phyloP scores from a whole-genome alignment of 257 asterid species.

The Mentha longifolia region DNA sequence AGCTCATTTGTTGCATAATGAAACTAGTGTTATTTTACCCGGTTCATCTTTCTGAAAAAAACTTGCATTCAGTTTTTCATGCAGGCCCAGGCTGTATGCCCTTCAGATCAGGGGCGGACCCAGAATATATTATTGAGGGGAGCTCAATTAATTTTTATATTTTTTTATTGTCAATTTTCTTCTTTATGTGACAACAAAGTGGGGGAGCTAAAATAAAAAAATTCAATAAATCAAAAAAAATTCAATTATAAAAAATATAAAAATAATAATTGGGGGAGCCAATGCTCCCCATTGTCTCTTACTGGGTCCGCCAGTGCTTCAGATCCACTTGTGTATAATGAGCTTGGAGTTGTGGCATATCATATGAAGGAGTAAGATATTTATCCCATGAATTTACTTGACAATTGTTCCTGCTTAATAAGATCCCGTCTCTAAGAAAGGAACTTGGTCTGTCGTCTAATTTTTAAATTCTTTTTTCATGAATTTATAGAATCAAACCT shows the following conservation, averaged over 20 bases:
- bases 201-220: no score
- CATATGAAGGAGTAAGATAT: slow-evolving; percentile 95
- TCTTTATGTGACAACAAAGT: no score
- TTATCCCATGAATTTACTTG: slow-evolving; percentile 24
- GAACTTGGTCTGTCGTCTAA: neutral
- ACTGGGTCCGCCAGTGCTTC: no score
- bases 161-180: no score
- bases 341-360: slow-evolving; percentile 97
- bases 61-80: slow-evolving; percentile 74
- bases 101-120: no score
- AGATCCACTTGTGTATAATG: slow-evolving; percentile 97
- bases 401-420: slow-evolving; percentile 4
- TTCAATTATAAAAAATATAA: no score
- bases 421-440: slow-evolving; percentile 7
- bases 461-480: neutral
- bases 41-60: slow-evolving; percentile 32
- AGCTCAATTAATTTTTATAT: no score
- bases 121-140: no score
- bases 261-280: no score
- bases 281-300: no score
- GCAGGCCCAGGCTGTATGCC: slow-evolving; percentile 92
- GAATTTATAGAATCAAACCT: neutral
- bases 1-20: slow-evolving; percentile 22
- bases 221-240: no score
- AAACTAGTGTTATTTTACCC: slow-evolving; percentile 24